Percentiles rank a stretch among this genome's conserved stretches.
Evolutionary conservation across 2,329 filamentous ascomycete genomes (phyloP).

Genomic region (Phaeosphaeriaceae sp.): DNA sequence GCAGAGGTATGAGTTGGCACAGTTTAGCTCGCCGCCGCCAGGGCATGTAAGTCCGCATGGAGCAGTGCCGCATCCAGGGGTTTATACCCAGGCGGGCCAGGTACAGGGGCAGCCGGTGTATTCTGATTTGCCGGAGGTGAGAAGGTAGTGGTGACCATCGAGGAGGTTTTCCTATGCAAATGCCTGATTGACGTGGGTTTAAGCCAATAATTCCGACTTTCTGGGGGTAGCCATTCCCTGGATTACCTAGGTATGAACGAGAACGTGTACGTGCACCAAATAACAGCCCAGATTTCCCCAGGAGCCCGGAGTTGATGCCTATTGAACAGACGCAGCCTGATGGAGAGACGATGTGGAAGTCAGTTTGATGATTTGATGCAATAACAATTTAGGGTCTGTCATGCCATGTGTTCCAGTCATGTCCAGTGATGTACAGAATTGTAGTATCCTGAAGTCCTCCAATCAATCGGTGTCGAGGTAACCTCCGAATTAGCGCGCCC

Average conservation of each 20-base stretch:
- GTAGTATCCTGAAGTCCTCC: not conserved
- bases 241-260: too few relatives aligned
- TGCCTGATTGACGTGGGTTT: too few relatives aligned
- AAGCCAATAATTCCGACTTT: too few relatives aligned
- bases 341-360: too few relatives aligned
- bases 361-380: too few relatives aligned
- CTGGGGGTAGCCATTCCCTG: too few relatives aligned
- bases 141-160: not conserved
- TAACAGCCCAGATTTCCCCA: too few relatives aligned
- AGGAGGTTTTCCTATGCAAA: not conserved
- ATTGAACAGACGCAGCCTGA: too few relatives aligned
- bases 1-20: constrained; percentile 1
- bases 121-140: not conserved
- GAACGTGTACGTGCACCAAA: too few relatives aligned
- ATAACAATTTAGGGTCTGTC: too few relatives aligned
- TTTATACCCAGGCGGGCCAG: not conserved
- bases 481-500: constrained; percentile 26
- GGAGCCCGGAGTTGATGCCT: too few relatives aligned
- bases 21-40: not conserved
- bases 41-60: not conserved
- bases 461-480: constrained; percentile 11
- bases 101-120: not conserved
- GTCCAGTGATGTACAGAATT: not conserved
- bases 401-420: not conserved
- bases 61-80: not conserved